Base-by-base conservation (phyloP, 2,329 filamentous ascomycete genomes). In the Talaromyces pinophilus region DNA sequence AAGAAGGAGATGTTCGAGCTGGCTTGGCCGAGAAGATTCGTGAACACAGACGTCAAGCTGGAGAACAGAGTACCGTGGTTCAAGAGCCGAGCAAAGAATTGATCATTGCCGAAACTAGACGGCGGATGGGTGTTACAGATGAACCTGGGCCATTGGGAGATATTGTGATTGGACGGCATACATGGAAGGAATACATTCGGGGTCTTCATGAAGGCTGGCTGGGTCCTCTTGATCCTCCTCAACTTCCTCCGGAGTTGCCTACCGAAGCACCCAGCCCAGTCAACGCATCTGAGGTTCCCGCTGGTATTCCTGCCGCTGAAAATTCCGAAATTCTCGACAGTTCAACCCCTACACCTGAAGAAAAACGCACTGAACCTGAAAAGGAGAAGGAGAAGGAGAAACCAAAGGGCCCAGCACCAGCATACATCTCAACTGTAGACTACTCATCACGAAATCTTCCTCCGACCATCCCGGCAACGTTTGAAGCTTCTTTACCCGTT, bases 141-240 rank as follows among this genome's bases (percentile, higher is more conserved):
- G 94, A 90, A 74, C 83, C 89, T 3, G 93, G 92, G 10, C 83
- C 90, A 25, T 86, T 86, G 69, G 95, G 95, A 54, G 94, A 98
- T 75, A 84, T 99, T 62, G 88, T 98, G 19, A 87, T 99, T 72
- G 95, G 95, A 13, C 84, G 94, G 65, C 91, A 97, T 76, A 90
- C 94, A 10, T 99, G 95, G 95, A 99, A 97, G 81, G 95, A 99
- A 80, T 99, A 98, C 77, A 83, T 98, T 28, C 86, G 93, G 67
- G 95, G 95, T 55, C 76, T 98, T 70, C 95, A 99, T 76, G 95
- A 99, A 80, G 95, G 95, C 65, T 99, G 95, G 94, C 82, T 99
- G 28, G 94, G 95, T 0, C 93, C 95, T 7, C 81, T 96, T 52
- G 87, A 90, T 54, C 77, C 77, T 66, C 75, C 77, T 25, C 68